Percentiles rank a stretch among this genome's conserved stretches.
These are phyloP conservation scores for Barnettozyma sp. DNA, from an alignment of 805 yeast species.

Conservation along the genomic window DNA sequence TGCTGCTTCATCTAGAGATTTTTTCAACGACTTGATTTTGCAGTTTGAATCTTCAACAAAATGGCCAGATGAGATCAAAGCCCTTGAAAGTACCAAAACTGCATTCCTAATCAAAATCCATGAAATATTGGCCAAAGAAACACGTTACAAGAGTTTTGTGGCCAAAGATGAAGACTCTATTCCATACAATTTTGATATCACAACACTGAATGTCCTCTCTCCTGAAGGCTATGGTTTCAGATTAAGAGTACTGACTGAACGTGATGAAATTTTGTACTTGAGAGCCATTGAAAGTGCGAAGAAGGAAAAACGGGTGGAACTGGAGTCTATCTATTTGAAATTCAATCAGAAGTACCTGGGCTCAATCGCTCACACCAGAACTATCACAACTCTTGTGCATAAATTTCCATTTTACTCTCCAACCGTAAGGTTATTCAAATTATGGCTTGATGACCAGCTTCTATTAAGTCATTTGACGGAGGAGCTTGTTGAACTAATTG, in stretches of 20 bases:
- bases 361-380: constrained; percentile 73
- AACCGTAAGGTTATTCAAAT: constrained; percentile 76
- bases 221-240: constrained; percentile 90
- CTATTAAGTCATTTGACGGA: constrained; percentile 66
- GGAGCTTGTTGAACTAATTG: constrained; percentile 76
- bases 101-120: constrained; percentile 77
- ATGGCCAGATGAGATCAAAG: constrained; percentile 91
- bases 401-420: constrained; percentile 70
- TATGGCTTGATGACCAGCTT: constrained; percentile 83
- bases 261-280: constrained; percentile 69
- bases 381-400: constrained; percentile 62
- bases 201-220: constrained; percentile 57
- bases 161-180: constrained; percentile 57
- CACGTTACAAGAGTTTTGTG: constrained; percentile 50
- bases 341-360: constrained; percentile 61
- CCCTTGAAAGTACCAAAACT: constrained; percentile 83
- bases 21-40: constrained; percentile 70
- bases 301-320: constrained; percentile 49
- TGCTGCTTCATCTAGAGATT: constrained; percentile 67
- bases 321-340: constrained; percentile 56
- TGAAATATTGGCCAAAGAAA: constrained; percentile 38
- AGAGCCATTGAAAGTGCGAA: constrained; percentile 64
- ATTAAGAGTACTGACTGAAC: constrained; percentile 69
- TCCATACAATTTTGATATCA: constrained; percentile 56
- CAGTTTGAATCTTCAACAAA: constrained; percentile 85